phyloP scores from a whole-genome alignment of 106 monocot species.

The Phalaenopsis aphrodite region DNA sequence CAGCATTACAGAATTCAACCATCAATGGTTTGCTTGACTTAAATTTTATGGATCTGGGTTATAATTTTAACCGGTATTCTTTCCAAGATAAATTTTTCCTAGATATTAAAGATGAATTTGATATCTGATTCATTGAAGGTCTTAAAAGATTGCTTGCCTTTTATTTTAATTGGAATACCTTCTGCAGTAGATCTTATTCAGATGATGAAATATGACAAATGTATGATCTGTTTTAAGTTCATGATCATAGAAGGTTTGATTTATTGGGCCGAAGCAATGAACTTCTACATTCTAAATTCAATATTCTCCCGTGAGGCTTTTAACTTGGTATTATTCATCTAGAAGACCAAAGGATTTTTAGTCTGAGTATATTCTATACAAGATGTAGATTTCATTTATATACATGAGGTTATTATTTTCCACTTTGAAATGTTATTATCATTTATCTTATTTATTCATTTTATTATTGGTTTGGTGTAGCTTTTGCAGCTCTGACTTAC shows the following conservation, averaged over 20 bases:
- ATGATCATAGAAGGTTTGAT: neutral
- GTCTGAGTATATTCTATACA: neutral
- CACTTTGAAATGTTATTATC: neutral
- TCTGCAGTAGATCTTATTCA: no score
- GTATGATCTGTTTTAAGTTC: no score
- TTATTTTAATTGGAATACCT: no score
- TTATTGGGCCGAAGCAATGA: neutral
- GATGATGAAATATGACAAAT: no score
- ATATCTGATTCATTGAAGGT: no score
- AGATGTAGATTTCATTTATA: neutral
- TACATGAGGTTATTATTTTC: neutral
- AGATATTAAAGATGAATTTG: no score
- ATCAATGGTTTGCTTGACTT: no score
- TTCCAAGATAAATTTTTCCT: no score
- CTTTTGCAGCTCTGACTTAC: constrained; percentile 34
- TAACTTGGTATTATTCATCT: neutral
- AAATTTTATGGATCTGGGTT: no score
- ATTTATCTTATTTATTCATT: neutral
- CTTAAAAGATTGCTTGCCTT: no score
- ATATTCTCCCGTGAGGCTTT: neutral
- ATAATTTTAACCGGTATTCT: no score
- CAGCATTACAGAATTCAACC: no score
- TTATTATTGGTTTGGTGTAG: constrained; percentile 18
- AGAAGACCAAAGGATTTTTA: neutral
- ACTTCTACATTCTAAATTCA: neutral